Conservation (phyloP, 129 eudicot genomes). For the Pittosporum tobira region DNA sequence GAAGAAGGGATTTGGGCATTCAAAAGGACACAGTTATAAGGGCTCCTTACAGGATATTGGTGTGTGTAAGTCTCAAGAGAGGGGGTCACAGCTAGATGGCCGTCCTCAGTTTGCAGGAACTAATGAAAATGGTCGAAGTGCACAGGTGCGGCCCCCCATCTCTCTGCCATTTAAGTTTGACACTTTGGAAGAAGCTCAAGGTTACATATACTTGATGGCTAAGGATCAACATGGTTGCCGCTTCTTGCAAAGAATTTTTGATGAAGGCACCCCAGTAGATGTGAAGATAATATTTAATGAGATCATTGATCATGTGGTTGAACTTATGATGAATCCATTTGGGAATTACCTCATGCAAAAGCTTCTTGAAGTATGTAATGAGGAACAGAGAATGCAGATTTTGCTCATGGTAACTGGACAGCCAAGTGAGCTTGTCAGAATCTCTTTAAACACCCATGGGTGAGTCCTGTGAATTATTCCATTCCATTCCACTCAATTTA, state of each 20-base stretch:
- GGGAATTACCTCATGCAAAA: too few relatives aligned
- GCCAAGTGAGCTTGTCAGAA: conserved; percentile 47
- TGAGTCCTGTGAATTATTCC: too few relatives aligned
- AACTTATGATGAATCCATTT: too few relatives aligned
- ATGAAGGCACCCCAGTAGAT: too few relatives aligned
- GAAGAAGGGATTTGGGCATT: conserved; percentile 17
- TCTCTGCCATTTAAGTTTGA: conserved; percentile 20
- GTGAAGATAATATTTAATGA: too few relatives aligned
- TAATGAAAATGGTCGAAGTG: conserved; percentile 29
- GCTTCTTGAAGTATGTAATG: not conserved
- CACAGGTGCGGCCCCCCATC: conserved; percentile 13
- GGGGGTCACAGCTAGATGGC: conserved; percentile 19
- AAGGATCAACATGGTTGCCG: too few relatives aligned
- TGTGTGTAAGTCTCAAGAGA: conserved; percentile 19
- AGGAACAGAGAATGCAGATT: conserved; percentile 67
- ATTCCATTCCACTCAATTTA: not conserved
- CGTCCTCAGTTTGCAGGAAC: conserved; percentile 12
- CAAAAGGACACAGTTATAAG: conserved; percentile 13
- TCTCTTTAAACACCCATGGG: conserved; percentile 73
- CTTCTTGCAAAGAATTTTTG: too few relatives aligned
- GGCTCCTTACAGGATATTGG: conserved; percentile 8
- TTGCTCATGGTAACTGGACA: conserved; percentile 39
- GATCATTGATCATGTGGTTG: too few relatives aligned
- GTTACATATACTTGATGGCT: too few relatives aligned
- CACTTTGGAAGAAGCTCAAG: conserved; percentile 38